phyloP scores from a whole-genome alignment of 148 eudicot species.

The Nepenthes mirabilis region DNA sequence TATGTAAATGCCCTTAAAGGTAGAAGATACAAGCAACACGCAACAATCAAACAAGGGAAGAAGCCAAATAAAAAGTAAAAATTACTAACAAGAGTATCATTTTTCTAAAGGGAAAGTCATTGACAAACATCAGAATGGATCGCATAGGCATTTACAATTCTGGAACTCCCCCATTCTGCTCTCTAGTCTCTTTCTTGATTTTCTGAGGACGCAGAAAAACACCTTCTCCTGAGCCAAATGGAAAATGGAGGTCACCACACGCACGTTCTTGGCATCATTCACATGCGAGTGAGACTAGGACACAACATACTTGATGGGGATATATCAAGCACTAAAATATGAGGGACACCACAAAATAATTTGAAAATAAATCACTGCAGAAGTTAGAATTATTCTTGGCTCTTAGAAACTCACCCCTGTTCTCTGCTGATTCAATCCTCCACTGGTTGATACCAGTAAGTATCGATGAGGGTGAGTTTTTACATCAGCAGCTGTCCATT shows the following conservation, averaged over 20 bases:
- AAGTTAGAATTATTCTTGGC: background rate
- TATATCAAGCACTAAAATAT: background rate
- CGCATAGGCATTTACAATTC: too few relatives aligned
- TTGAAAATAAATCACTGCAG: background rate
- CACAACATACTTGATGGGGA: too few relatives aligned
- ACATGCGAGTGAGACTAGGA: too few relatives aligned
- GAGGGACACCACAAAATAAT: background rate
- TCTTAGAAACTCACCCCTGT: conserved; percentile 56
- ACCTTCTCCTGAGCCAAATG: too few relatives aligned
- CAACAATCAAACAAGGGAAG: conserved; percentile 9
- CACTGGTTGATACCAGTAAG: conserved; percentile 77
- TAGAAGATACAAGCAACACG: background rate
- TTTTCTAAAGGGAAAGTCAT: too few relatives aligned
- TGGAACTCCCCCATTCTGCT: too few relatives aligned
- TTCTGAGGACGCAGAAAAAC: too few relatives aligned
- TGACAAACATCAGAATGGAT: too few relatives aligned
- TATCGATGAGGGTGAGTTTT: conserved; percentile 51
- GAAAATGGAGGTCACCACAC: too few relatives aligned
- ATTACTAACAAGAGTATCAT: background rate
- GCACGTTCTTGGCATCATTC: too few relatives aligned
- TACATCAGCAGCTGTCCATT: conserved; percentile 39
- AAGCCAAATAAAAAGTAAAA: conserved; percentile 7
- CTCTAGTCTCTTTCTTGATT: too few relatives aligned
- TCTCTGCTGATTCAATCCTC: conserved; percentile 89
- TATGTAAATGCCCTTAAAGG: too few relatives aligned